phyloP scores from a whole-genome alignment of 768 basidiomycete species.

The Kwoniella heveanensis region DNA sequence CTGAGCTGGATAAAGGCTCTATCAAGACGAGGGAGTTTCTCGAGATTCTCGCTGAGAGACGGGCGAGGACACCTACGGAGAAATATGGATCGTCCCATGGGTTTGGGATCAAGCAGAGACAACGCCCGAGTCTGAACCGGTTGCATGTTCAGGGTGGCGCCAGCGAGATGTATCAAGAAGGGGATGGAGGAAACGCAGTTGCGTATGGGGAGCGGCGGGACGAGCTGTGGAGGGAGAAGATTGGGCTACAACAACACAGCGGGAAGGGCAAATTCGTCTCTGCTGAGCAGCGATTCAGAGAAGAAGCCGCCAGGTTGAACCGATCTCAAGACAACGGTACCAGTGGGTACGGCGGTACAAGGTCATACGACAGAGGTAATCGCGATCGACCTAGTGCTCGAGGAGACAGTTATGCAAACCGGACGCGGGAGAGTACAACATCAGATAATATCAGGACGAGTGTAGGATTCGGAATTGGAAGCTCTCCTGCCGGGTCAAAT shows the following conservation, averaged over 20 bases:
- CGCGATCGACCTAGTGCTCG: not conserved
- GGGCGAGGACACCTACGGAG: conserved; percentile 5
- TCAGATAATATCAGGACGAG: too few relatives aligned
- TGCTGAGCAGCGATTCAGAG: not conserved
- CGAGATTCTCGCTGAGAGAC: conserved; percentile 5
- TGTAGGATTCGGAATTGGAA: too few relatives aligned
- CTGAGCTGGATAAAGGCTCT: conserved; percentile 2
- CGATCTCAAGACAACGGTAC: not conserved
- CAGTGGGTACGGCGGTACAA: not conserved
- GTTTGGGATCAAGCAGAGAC: conserved; percentile 8
- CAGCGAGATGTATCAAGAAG: too few relatives aligned
- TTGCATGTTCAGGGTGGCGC: too few relatives aligned
- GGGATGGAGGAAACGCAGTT: too few relatives aligned
- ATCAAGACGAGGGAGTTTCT: conserved; percentile 5
- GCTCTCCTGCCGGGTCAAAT: not conserved
- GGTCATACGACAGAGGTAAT: not conserved
- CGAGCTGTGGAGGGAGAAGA: conserved; percentile 9
- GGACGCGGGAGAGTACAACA: too few relatives aligned
- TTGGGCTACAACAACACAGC: not conserved
- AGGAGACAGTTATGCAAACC: too few relatives aligned
- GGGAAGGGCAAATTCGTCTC: not conserved
- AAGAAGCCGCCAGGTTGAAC: not conserved
- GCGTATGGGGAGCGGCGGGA: not conserved
- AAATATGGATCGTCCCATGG: conserved; percentile 7
- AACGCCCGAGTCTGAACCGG: not conserved